These are phyloP conservation scores for Thalassia testudinum DNA, from an alignment of 116 monocot genomes.

Conservation along the genomic window DNA sequence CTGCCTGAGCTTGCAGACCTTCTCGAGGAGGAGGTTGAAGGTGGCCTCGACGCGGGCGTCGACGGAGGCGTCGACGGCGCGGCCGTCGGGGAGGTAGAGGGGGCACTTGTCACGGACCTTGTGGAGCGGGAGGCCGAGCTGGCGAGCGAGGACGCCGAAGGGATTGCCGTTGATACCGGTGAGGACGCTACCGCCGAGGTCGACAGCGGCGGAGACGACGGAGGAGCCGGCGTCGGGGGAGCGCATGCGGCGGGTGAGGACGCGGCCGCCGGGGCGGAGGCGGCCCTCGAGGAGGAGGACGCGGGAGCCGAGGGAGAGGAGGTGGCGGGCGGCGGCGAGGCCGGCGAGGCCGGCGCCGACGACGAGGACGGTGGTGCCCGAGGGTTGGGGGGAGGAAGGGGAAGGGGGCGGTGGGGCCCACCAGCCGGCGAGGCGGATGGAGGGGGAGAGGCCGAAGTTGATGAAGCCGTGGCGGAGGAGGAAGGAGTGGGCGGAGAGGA, in stretches of 20 bases:
- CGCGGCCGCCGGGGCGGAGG: slow-evolving; percentile 66
- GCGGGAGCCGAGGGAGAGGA: slow-evolving; percentile 52
- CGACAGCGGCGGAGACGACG: slow-evolving; percentile 37
- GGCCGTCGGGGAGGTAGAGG: slow-evolving; percentile 66
- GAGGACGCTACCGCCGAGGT: slow-evolving; percentile 85
- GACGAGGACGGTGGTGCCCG: slow-evolving; percentile 25
- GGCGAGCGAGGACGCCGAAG: slow-evolving; percentile 65
- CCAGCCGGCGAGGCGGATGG: slow-evolving; percentile 15
- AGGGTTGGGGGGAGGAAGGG: slow-evolving; percentile 3
- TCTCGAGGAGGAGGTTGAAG: slow-evolving; percentile 83
- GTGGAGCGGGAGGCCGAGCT: slow-evolving; percentile 78
- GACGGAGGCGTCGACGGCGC: slow-evolving; percentile 46
- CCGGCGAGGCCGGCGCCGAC: slow-evolving; percentile 76
- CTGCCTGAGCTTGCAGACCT: slow-evolving; percentile 75
- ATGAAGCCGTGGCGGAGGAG: slow-evolving; percentile 60
- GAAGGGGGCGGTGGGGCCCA: slow-evolving; percentile 5
- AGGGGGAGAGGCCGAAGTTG: slow-evolving; percentile 61
- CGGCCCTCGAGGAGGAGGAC: slow-evolving; percentile 63
- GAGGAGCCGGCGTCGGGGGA: no score
- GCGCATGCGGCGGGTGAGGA: slow-evolving; percentile 51
- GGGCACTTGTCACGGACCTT: slow-evolving; percentile 92
- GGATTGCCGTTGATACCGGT: slow-evolving; percentile 94
- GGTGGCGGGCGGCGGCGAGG: slow-evolving; percentile 56
- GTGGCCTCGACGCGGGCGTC: slow-evolving; percentile 54
- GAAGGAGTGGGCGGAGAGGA: slow-evolving; percentile 49